Evolutionary conservation across 306 rosid species (phyloP).

Genomic region (Spatholobus suberectus): DNA sequence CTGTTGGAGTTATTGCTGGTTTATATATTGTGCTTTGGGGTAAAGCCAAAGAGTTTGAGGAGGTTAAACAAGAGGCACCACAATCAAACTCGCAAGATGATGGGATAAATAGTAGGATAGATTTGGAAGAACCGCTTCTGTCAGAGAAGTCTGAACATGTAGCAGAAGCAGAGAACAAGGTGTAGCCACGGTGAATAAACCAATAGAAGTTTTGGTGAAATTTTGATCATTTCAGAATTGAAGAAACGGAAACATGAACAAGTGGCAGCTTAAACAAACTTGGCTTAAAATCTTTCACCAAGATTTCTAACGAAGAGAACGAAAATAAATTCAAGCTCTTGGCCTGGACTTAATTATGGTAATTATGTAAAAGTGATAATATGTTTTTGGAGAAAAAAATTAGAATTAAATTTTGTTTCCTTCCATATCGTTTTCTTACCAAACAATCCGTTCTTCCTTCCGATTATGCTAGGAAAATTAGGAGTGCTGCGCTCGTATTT

Average conservation of each 20-base stretch:
- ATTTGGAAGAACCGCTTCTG: conserved; percentile 66
- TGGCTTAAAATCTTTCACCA: conserved; percentile 22
- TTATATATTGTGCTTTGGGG: conserved; percentile 77
- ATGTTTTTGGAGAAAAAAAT: not conserved
- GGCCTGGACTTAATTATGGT: not conserved
- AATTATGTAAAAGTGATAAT: not conserved
- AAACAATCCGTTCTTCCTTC: not conserved
- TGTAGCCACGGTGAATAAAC: conserved; percentile 14
- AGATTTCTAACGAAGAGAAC: conserved; percentile 16
- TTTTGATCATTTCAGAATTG: conserved; percentile 6
- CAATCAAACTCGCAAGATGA: conserved; percentile 33
- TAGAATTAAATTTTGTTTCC: not conserved
- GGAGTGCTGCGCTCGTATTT: not conserved
- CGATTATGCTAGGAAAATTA: not conserved
- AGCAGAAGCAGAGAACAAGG: conserved; percentile 36
- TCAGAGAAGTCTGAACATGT: conserved; percentile 36
- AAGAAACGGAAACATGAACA: conserved; percentile 1
- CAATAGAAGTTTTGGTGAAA: conserved; percentile 23
- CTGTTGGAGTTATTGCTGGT: conserved; percentile 60
- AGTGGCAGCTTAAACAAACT: conserved; percentile 16
- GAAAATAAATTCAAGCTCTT: not conserved
- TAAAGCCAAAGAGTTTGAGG: conserved; percentile 62
- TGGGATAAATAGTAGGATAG: conserved; percentile 27
- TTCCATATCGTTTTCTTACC: not conserved
- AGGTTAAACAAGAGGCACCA: conserved; percentile 32